phyloP scores from a whole-genome alignment of 1,284 basidiomycete genomes.

The Entoloma clypeatum region DNA sequence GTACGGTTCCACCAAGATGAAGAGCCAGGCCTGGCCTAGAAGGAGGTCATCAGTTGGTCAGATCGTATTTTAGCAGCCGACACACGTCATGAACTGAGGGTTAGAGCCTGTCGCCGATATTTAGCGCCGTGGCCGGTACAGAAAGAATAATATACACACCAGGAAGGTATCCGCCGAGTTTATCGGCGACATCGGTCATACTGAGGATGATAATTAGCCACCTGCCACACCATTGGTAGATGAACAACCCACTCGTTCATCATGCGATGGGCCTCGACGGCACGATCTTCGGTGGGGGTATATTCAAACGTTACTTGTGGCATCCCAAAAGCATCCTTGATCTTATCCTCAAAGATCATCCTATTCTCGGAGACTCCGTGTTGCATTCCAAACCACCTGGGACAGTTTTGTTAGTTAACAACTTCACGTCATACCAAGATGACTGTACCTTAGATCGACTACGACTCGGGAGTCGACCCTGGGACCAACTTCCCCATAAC shows the following conservation, averaged over 20 bases:
- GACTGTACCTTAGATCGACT: slow-evolving; percentile 23
- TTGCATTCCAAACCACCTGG: slow-evolving; percentile 2
- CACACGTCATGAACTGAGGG: slow-evolving; percentile 5
- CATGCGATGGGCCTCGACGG: too few relatives aligned
- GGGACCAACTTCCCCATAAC: slow-evolving; percentile 24
- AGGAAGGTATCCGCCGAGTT: too few relatives aligned
- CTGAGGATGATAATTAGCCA: too few relatives aligned
- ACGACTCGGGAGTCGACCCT: slow-evolving; percentile 21
- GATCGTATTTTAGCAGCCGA: not conserved
- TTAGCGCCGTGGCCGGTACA: too few relatives aligned
- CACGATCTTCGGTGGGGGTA: too few relatives aligned
- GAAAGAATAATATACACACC: too few relatives aligned
- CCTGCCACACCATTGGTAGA: too few relatives aligned
- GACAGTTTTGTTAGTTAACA: not conserved
- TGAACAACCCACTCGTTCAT: too few relatives aligned
- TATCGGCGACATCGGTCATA: too few relatives aligned
- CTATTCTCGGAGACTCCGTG: slow-evolving; percentile 1
- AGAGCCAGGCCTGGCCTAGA: slow-evolving; percentile 3
- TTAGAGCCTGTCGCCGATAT: too few relatives aligned
- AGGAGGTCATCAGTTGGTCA: not conserved
- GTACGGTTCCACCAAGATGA: slow-evolving; percentile 2
- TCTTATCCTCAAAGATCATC: not conserved
- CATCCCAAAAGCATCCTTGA: slow-evolving; percentile 7
- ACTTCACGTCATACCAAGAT: not conserved
- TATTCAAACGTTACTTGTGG: too few relatives aligned